These are phyloP conservation scores for Ustanciosporium gigantosporum DNA, from an alignment of 1,284 basidiomycete genomes.

Conservation along the genomic window DNA sequence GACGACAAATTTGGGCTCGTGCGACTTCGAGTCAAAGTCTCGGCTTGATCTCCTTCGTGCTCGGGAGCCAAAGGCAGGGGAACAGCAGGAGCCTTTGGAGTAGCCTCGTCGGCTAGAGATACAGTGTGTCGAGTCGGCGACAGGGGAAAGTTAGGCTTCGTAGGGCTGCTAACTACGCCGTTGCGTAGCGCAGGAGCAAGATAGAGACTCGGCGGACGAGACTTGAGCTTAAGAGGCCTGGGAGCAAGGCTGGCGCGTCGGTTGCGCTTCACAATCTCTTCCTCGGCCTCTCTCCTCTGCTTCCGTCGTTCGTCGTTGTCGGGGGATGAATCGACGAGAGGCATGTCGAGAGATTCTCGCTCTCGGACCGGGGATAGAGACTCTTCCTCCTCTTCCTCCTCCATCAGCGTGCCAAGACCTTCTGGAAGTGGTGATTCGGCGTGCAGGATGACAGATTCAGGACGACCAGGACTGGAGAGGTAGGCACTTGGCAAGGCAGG, in stretches of 20 bases:
- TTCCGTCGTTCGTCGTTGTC: constrained; percentile 20
- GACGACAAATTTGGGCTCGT: no score
- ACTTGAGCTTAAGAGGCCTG: constrained; percentile 53
- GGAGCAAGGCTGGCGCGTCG: constrained; percentile 46
- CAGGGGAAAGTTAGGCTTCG: constrained; percentile 26
- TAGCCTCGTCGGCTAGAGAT: constrained; percentile 14
- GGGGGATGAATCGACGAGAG: constrained; percentile 6
- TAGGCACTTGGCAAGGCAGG: constrained; percentile 13
- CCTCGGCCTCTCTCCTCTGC: constrained; percentile 32
- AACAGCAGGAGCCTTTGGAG: constrained; percentile 6
- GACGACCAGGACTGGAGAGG: constrained; percentile 29
- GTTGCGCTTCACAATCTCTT: constrained; percentile 43
- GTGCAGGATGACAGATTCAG: constrained; percentile 30
- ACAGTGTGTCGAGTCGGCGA: constrained; percentile 6
- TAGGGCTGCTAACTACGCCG: constrained; percentile 21
- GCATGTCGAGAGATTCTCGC: constrained; percentile 25
- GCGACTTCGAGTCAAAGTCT: not conserved
- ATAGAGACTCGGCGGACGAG: constrained; percentile 50
- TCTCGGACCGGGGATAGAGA: constrained; percentile 34
- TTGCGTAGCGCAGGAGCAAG: constrained; percentile 25
- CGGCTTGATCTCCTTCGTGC: constrained; percentile 2
- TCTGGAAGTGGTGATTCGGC: constrained; percentile 37
- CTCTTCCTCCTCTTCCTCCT: constrained; percentile 55
- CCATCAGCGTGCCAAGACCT: constrained; percentile 48
- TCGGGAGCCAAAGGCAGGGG: constrained; percentile 4